Percentiles rank a stretch among this genome's conserved stretches.
Conservation (phyloP, 768 basidiomycete species). For the Cystobasidium tubakii region DNA sequence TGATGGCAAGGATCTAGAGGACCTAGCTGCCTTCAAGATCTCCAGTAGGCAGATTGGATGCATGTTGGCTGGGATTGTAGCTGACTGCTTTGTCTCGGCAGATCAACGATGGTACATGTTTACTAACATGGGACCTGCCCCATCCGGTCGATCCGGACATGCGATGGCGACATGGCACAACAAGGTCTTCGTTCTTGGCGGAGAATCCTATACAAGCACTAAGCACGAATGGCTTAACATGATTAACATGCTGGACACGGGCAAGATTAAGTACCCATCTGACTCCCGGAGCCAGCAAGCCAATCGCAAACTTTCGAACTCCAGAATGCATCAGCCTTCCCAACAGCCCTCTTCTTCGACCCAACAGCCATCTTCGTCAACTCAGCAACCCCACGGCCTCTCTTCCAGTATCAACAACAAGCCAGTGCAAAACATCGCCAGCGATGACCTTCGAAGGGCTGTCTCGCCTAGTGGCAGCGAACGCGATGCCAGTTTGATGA, state of each 20-base stretch:
- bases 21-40: slow-evolving; percentile 94
- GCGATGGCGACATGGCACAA: slow-evolving; percentile 93
- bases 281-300: slow-evolving; percentile 50
- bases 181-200: slow-evolving; percentile 86
- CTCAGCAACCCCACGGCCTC: neutral
- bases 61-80: neutral
- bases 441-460: slow-evolving; percentile 8
- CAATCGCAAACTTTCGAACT: slow-evolving; percentile 10
- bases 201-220: slow-evolving; percentile 64
- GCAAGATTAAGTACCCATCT: slow-evolving; percentile 85
- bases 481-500: slow-evolving; percentile 6
- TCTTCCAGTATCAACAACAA: neutral
- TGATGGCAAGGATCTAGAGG: slow-evolving; percentile 89
- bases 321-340: slow-evolving; percentile 25
- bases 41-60: slow-evolving; percentile 63
- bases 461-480: slow-evolving; percentile 31
- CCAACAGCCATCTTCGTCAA: neutral
- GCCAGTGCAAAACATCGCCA: slow-evolving; percentile 12
- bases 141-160: slow-evolving; percentile 85
- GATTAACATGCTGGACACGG: slow-evolving; percentile 90
- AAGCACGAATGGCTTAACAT: slow-evolving; percentile 64
- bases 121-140: slow-evolving; percentile 98
- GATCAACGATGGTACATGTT: slow-evolving; percentile 99
- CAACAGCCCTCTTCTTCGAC: neutral
- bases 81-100: slow-evolving; percentile 46